Evolutionary conservation across 176 grass and related monocot species (phyloP), one percentile per base, ranked within the genome.

Genomic region (Oryza glaberrima): DNA sequence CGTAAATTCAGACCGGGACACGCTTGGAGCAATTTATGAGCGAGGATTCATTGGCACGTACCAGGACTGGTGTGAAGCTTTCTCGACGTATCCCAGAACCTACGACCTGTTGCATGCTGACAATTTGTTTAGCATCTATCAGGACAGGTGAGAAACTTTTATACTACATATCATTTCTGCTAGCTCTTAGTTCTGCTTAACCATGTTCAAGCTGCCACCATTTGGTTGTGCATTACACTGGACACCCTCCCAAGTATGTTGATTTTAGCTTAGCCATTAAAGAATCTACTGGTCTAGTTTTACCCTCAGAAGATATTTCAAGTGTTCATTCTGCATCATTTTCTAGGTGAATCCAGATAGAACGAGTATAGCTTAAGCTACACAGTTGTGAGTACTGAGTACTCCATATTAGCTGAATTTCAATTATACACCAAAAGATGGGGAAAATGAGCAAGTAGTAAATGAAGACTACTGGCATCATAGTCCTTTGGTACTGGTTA

Each of bases 11-110:
- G 87, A 87, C 34, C 78, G 30, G 44, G 91, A 95, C 82, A 98
- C 95, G 3, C 92, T 98, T 26, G 93, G 95, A 28, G 84, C 92
- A 12, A 91, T 98, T 44, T 98, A 92, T 4, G 93, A 98, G 65
- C 72, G 95, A 66, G 95, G 95, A 34, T 95, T 98, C 80, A 88
- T 98, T 35, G 95, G 95, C 72, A 98, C 95, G 4, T 95, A 95
- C 77, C 95, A 98, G 87, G 95, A 98, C 73, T 98, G 95, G 95
- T 98, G 95, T 17, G 93, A 98, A 84, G 95, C 93, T 32, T 98
- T 98, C 82, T 95, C 93, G 2, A 98, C 95, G 0, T 98, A 98
- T 84, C 95, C 95, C n/a, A 95, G 95, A 77, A 98, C 95, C 14
- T 98, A 98, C 45, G 95, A 98, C 82, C 89, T 98, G 61, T 15